Percentiles rank a stretch among this genome's conserved stretches.
These are phyloP conservation scores for Berberis thunbergii DNA, from an alignment of 164 flowering plant species.

Conservation along the genomic window DNA sequence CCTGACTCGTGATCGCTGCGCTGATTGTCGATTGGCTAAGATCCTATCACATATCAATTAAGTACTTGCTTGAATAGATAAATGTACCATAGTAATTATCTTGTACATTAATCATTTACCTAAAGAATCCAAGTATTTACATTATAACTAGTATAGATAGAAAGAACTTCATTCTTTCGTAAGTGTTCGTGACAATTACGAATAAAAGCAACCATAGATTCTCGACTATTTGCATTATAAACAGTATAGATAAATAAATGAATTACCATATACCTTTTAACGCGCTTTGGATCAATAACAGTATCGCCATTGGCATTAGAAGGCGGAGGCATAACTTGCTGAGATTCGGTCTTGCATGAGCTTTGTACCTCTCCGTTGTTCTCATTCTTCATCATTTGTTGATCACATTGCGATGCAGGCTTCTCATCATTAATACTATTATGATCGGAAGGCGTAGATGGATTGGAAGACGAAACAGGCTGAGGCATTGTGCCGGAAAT, in stretches of 20 bases:
- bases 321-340: slow-evolving; percentile 2
- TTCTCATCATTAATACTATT: slow-evolving; percentile 53
- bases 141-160: too few species aligned
- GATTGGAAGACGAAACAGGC: slow-evolving; percentile 33
- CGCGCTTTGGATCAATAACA: slow-evolving; percentile 63
- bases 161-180: too few species aligned
- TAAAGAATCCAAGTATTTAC: too few species aligned
- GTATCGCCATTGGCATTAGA: slow-evolving; percentile 16
- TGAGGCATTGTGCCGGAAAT: slow-evolving; percentile 20
- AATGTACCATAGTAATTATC: too few species aligned
- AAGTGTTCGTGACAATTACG: too few species aligned
- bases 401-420: slow-evolving; percentile 8
- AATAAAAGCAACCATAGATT: too few species aligned
- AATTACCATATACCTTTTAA: slow-evolving; percentile 46
- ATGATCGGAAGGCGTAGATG: slow-evolving; percentile 61
- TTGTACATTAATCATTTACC: too few species aligned
- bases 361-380: slow-evolving; percentile 45
- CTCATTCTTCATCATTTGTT: slow-evolving; percentile 26
- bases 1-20: slow-evolving; percentile 76
- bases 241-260: background rate
- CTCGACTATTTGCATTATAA: too few species aligned
- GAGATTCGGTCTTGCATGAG: slow-evolving; percentile 23
- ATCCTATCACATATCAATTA: slow-evolving; percentile 31
- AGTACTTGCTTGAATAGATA: background rate
- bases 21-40: slow-evolving; percentile 75